phyloP scores from a whole-genome alignment of 768 basidiomycete species.

The Leccinum rimulosum region DNA sequence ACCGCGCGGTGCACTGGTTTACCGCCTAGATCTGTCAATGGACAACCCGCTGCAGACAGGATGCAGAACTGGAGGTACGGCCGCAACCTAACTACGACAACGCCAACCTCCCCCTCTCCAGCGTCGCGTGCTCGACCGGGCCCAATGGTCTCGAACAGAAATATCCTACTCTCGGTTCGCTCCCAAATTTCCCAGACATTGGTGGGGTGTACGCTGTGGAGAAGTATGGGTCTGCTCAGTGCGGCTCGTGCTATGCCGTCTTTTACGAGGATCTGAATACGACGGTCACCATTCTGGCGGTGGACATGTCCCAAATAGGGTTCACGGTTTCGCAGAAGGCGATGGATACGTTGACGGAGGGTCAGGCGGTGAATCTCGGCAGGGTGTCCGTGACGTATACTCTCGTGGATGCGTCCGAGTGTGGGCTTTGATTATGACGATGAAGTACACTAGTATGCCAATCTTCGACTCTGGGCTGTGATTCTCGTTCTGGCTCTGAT shows the following conservation, averaged over 20 bases:
- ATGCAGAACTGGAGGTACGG: neutral
- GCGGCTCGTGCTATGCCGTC: constrained; percentile 32
- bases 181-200: constrained; percentile 38
- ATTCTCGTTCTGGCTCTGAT: neutral
- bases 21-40: no score
- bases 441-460: neutral
- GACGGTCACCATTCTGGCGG: constrained; percentile 50
- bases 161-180: constrained; percentile 37
- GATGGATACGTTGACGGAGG: constrained; percentile 26
- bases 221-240: constrained; percentile 23
- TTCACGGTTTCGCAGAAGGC: constrained; percentile 36
- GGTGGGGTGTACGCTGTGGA: constrained; percentile 29
- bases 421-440: neutral
- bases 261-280: constrained; percentile 29
- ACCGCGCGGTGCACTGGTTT: no score
- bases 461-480: neutral
- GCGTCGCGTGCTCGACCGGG: constrained; percentile 40
- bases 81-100: constrained; percentile 33
- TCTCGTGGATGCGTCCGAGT: neutral
- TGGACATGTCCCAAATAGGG: constrained; percentile 46
- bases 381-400: constrained; percentile 20
- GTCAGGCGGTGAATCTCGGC: constrained; percentile 11
- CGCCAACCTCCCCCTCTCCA: constrained; percentile 21
- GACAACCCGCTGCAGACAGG: no score
- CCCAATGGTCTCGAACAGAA: constrained; percentile 35